These are phyloP conservation scores for Tetracladium setigerum DNA, from an alignment of 495 filamentous ascomycete species.

Conservation along the genomic window DNA sequence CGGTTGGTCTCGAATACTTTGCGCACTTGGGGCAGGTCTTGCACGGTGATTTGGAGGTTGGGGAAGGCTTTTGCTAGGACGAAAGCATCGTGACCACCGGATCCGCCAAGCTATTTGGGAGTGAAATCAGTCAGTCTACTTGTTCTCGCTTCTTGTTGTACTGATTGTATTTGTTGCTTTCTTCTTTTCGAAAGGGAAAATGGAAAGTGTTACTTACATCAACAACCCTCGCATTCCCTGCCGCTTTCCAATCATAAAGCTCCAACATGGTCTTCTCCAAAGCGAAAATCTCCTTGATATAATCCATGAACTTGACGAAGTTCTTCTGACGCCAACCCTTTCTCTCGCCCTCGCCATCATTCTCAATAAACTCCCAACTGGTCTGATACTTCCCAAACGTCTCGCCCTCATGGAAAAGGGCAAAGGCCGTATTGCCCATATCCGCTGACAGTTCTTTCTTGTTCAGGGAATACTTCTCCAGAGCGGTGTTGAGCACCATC, in stretches of 20 bases:
- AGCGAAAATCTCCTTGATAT: slow-evolving; percentile 24
- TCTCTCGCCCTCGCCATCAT: slow-evolving; percentile 23
- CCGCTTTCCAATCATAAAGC: slow-evolving; percentile 22
- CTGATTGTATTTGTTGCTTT: neutral
- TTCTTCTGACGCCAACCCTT: slow-evolving; percentile 23
- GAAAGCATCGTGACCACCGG: slow-evolving; percentile 21
- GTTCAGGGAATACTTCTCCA: slow-evolving; percentile 19
- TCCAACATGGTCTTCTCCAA: slow-evolving; percentile 8
- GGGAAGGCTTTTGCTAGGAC: slow-evolving; percentile 24
- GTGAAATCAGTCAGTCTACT: no score
- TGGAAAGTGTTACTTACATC: slow-evolving; percentile 14
- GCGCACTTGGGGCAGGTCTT: slow-evolving; percentile 26
- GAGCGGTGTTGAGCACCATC: slow-evolving; percentile 43
- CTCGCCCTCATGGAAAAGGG: slow-evolving; percentile 19
- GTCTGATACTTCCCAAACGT: slow-evolving; percentile 20
- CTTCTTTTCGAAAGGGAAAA: neutral
- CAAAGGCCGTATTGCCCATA: slow-evolving; percentile 23
- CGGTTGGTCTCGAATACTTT: slow-evolving; percentile 21
- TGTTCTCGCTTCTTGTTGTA: neutral
- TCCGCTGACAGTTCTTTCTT: slow-evolving; percentile 20
- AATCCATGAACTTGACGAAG: slow-evolving; percentile 25
- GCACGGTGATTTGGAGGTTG: slow-evolving; percentile 25
- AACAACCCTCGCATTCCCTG: slow-evolving; percentile 24
- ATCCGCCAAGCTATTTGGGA: slow-evolving; percentile 22
- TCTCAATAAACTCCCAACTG: slow-evolving; percentile 26